These are phyloP conservation scores for Claviceps fusiformis DNA, from an alignment of 2,329 filamentous ascomycete genomes.

Conservation along the genomic window DNA sequence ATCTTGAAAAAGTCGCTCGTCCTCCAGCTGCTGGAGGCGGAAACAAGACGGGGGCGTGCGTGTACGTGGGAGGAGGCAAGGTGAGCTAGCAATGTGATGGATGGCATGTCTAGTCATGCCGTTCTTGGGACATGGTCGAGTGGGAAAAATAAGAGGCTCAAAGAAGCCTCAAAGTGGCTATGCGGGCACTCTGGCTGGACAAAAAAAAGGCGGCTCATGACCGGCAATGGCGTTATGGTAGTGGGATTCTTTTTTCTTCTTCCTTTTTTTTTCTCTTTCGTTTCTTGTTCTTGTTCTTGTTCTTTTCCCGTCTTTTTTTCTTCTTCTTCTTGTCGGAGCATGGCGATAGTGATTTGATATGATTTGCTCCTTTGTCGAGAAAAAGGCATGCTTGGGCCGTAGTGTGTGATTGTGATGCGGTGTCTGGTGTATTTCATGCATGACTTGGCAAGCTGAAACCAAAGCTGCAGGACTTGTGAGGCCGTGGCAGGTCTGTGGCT, in stretches of 20 bases:
- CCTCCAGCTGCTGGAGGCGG: not conserved
- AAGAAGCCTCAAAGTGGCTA: not conserved
- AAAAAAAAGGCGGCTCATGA: slow-evolving; percentile 8
- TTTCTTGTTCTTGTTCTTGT: too few relatives aligned
- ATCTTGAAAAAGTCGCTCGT: not conserved
- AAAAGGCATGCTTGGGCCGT: not conserved
- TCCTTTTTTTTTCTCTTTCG: slow-evolving; percentile 5
- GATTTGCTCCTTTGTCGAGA: slow-evolving; percentile 10
- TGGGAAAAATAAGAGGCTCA: too few relatives aligned
- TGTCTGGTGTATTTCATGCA: not conserved
- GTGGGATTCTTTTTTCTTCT: slow-evolving; percentile 12
- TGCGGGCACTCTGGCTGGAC: too few relatives aligned
- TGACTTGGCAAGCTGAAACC: not conserved
- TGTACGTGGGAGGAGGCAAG: not conserved
- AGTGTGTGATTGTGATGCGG: not conserved
- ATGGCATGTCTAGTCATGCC: not conserved
- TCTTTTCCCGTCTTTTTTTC: slow-evolving; percentile 6
- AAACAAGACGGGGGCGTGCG: not conserved
- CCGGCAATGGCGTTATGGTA: slow-evolving; percentile 17
- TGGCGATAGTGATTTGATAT: slow-evolving; percentile 19
- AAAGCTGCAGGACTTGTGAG: too few relatives aligned
- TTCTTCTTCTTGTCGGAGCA: slow-evolving; percentile 16
- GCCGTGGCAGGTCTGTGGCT: too few relatives aligned
- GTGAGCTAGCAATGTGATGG: not conserved
- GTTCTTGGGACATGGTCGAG: not conserved